Base-by-base conservation (phyloP, 1,284 basidiomycete species). In the Cryptococcus amylolentus region DNA sequence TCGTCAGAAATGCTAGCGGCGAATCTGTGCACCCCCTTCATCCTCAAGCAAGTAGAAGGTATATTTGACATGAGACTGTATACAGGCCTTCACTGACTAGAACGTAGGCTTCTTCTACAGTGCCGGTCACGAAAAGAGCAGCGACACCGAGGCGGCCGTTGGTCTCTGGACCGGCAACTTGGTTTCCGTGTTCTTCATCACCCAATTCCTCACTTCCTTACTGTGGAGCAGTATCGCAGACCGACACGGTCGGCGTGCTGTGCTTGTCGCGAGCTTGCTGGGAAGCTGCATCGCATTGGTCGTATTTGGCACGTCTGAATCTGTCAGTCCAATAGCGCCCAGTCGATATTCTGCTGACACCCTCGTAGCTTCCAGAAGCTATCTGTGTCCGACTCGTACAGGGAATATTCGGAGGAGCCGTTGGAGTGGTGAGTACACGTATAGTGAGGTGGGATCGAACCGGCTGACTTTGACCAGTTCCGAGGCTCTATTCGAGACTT, bases 141-240 rank as follows among this genome's bases (percentile, higher is more conserved):
- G 64, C 41, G 73, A 76, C 51, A 71, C 69, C 26, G 75, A 78
- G 54, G 75, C 75, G 3, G 63, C 69, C 6, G 73, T 77, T 14
- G 76, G 76, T 31, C 52, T 76, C 4, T 78, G 75, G 75, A 77
- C 77, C 1, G 78, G 77, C 63, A 79, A 78, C 56, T 68, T 78
- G 9, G 77, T 79, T 13, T 76, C 80, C 20, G 78, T 78, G 28
- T 80, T 80, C 72, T 82, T 81, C 72, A 76, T 81, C 55, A 78
- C 79, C 13, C 79, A 80, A 62, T 96, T 98, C 77, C 80, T 96
- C 42, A 98, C 95, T 1, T 95, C 92, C 35, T 79, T 99, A 43
- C 83, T 98, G 57, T 81, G 92, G 95, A 91, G 92, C 46, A 92
- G 90, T 26, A 86, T 94, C 18, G 95, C 95, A 12, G 89, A 95